Percentiles rank a stretch among this genome's conserved stretches.
These are phyloP conservation scores for Phytophthora litchii DNA, from an alignment of 352 stramenopile genomes.

Conservation along the genomic window DNA sequence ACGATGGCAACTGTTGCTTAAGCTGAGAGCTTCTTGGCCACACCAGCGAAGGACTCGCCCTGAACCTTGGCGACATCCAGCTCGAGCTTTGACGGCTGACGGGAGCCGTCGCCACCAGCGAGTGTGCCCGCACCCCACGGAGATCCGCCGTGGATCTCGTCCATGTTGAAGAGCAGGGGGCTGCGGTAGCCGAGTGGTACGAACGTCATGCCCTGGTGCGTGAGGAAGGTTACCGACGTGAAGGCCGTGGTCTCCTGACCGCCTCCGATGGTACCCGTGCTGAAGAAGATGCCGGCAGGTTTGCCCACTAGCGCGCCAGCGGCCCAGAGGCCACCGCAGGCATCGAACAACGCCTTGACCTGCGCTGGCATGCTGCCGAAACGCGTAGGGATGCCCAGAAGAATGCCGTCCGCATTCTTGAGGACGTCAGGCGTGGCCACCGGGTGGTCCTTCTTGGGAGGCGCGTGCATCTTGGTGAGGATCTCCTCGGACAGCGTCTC, in stretches of 20 bases:
- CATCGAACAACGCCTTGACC: constrained; percentile 92
- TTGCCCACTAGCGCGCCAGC: constrained; percentile 87
- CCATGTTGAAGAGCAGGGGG: constrained; percentile 70
- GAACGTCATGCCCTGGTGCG: constrained; percentile 92
- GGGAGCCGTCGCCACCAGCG: constrained; percentile 79
- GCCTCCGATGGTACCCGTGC: constrained; percentile 73
- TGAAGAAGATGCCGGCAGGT: constrained; percentile 89
- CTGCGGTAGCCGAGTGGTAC: constrained; percentile 87
- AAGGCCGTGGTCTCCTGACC: constrained; percentile 92
- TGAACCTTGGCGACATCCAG: constrained; percentile 78
- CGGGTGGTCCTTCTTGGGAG: constrained; percentile 75
- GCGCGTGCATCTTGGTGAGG: constrained; percentile 82
- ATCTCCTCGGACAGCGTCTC: constrained; percentile 87
- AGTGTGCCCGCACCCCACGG: constrained; percentile 88
- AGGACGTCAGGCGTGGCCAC: constrained; percentile 67
- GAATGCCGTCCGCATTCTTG: constrained; percentile 78
- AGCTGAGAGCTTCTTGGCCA: constrained; percentile 82
- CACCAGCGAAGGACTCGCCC: constrained; percentile 80
- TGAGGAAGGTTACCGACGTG: constrained; percentile 85
- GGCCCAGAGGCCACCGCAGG: constrained; percentile 85
- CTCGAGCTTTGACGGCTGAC: constrained; percentile 84
- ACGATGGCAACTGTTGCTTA: constrained; percentile 11
- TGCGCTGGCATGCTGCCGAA: constrained; percentile 85
- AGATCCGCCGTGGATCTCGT: constrained; percentile 78
- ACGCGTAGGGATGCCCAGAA: constrained; percentile 88